These are phyloP conservation scores for Psilocybe cyanescens DNA, from an alignment of 768 basidiomycete species.

Conservation along the genomic window DNA sequence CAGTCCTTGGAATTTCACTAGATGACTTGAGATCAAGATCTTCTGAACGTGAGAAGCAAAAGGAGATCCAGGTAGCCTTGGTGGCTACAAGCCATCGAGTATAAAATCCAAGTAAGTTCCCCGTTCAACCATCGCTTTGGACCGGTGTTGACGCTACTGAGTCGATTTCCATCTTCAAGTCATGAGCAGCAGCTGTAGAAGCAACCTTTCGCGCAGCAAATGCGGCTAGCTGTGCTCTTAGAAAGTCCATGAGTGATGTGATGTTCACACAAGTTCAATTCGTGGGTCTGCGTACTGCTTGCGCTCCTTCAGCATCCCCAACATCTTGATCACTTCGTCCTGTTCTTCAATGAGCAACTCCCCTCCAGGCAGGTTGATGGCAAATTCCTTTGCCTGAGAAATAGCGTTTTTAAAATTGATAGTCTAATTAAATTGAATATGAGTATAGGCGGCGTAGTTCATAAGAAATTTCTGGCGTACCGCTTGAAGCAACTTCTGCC, in stretches of 20 bases:
- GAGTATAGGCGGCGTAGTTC: too few species aligned
- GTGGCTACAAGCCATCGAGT: too few species aligned
- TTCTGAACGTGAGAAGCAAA: not conserved
- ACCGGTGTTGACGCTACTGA: constrained; percentile 77
- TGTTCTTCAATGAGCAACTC: constrained; percentile 73
- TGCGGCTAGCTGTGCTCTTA: constrained; percentile 55
- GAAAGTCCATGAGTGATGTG: not conserved
- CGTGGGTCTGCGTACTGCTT: constrained; percentile 51
- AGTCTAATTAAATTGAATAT: constrained; percentile 45
- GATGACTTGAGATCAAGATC: too few species aligned
- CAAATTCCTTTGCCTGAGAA: constrained; percentile 61
- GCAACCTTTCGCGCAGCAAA: constrained; percentile 50
- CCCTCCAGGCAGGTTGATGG: constrained; percentile 66
- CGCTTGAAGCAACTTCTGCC: constrained; percentile 68
- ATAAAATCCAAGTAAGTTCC: not conserved
- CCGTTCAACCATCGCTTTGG: not conserved
- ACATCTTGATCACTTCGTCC: constrained; percentile 70
- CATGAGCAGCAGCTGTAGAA: constrained; percentile 26
- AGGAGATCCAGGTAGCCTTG: too few species aligned
- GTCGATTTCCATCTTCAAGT: constrained; percentile 67
- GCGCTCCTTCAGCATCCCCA: constrained; percentile 62
- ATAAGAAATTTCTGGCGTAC: constrained; percentile 35
- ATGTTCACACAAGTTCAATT: not conserved
- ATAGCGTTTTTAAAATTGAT: constrained; percentile 70
- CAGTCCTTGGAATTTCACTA: too few species aligned